These are phyloP conservation scores for Russula lepida DNA, from an alignment of 768 basidiomycete species.

Conservation along the genomic window DNA sequence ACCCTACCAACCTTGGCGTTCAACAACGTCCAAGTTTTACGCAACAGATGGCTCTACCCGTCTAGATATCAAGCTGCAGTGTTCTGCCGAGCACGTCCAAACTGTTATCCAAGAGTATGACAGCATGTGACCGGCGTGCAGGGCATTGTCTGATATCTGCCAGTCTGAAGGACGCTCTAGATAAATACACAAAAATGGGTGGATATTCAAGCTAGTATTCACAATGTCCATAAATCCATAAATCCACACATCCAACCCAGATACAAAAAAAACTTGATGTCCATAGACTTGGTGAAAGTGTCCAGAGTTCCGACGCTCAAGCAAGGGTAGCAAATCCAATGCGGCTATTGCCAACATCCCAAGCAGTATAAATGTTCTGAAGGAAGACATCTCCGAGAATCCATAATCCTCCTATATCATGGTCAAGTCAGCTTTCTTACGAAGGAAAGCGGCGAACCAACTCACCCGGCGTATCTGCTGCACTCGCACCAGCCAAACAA, in stretches of 20 bases:
- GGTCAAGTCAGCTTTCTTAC: background rate
- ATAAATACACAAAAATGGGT: background rate
- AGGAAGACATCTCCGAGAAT: conserved; percentile 11
- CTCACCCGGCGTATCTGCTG: background rate
- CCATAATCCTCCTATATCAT: background rate
- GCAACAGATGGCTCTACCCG: background rate
- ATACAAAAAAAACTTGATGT: background rate
- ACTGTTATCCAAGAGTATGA: background rate
- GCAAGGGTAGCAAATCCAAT: conserved; percentile 11
- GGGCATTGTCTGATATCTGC: background rate
- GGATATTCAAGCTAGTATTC: too few species aligned
- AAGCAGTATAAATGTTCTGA: conserved; percentile 4
- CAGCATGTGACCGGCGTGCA: background rate
- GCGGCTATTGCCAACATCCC: conserved; percentile 1
- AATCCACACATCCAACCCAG: too few species aligned
- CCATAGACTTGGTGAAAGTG: too few species aligned
- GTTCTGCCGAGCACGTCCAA: background rate
- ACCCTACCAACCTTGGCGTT: background rate
- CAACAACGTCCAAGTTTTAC: background rate
- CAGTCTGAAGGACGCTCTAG: background rate
- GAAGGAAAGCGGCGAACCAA: background rate
- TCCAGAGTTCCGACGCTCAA: background rate
- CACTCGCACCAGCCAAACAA: conserved; percentile 5
- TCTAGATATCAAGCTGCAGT: background rate
- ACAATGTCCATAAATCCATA: too few species aligned